Evolutionary conservation across 345 rosid genomes (phyloP).

Genomic region (Melaleuca quinquenervia): DNA sequence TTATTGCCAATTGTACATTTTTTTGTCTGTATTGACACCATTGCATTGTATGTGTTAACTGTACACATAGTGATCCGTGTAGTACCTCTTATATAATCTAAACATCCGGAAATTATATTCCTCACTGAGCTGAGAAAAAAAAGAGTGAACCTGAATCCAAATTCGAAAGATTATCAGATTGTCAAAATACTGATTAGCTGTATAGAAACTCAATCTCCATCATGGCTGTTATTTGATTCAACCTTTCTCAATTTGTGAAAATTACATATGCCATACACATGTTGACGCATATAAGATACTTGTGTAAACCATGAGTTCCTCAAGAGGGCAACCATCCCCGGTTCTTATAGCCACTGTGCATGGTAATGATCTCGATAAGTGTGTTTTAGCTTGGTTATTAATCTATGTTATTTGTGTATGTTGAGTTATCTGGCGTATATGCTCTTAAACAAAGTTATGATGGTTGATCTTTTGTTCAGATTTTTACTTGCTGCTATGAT

Average conservation of each 20-base stretch:
- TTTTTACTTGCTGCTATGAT: conserved; percentile 56
- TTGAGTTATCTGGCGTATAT: not conserved
- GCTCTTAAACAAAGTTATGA: not conserved
- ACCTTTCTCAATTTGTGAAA: not conserved
- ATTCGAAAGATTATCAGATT: not conserved
- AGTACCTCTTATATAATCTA: not conserved
- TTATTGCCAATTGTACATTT: not conserved
- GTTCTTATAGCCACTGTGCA: not conserved
- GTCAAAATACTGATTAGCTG: not conserved
- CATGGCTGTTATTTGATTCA: not conserved
- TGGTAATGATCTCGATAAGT: not conserved
- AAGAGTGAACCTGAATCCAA: not conserved
- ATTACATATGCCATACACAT: not conserved
- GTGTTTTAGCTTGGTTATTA: not conserved
- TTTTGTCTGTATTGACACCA: not conserved
- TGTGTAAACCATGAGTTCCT: not conserved
- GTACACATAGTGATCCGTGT: not conserved
- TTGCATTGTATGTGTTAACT: not conserved
- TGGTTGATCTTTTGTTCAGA: conserved; percentile 19
- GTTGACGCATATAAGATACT: not conserved
- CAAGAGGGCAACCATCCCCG: not conserved
- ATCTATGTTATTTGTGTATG: not conserved
- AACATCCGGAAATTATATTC: not conserved
- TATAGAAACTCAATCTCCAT: not conserved
- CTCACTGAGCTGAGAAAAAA: not conserved